Conservation (phyloP, 2,329 filamentous ascomycete species). For the Nectriaceae sp. region DNA sequence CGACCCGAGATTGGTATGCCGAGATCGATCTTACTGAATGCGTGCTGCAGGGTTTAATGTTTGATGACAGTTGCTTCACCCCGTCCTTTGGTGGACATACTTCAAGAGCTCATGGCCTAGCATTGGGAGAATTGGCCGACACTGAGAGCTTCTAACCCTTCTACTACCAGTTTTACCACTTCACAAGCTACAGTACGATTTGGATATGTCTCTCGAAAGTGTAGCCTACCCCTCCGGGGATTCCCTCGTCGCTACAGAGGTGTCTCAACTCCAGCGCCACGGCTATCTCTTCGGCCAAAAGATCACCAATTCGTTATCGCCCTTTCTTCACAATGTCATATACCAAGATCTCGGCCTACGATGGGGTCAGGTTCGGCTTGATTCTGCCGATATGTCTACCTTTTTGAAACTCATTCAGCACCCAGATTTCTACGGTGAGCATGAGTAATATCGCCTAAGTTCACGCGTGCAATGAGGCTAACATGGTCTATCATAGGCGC, state of each 20-base stretch:
- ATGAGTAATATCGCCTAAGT: not conserved
- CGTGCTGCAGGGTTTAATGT: not conserved
- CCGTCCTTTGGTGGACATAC: too few species aligned
- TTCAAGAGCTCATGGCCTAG: not conserved
- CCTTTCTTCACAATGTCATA: conserved; percentile 54
- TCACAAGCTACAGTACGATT: too few species aligned
- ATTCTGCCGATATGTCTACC: conserved; percentile 49
- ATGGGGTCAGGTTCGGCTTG: conserved; percentile 55
- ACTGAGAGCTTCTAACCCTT: too few species aligned
- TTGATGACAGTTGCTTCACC: not conserved
- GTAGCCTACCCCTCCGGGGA: conserved; percentile 21
- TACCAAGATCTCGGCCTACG: conserved; percentile 52
- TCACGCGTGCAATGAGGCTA: not conserved
- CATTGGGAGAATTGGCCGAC: too few species aligned
- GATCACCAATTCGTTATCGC: conserved; percentile 56
- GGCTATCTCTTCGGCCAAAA: conserved; percentile 61
- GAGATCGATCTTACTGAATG: not conserved
- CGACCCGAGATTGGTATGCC: not conserved
- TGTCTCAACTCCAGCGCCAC: conserved; percentile 41
- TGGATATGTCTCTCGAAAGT: conserved; percentile 23
- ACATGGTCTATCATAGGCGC: conserved; percentile 48
- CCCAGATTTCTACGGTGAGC: conserved; percentile 62
- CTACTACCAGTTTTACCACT: too few species aligned
- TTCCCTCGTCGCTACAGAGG: conserved; percentile 22
- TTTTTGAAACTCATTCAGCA: conserved; percentile 56